A percentile compares a stretch with the other conserved stretches of the same genome.
These are phyloP conservation scores for Botrytis cinerea DNA, from an alignment of 2,329 filamentous ascomycete genomes.

Conservation along the genomic window DNA sequence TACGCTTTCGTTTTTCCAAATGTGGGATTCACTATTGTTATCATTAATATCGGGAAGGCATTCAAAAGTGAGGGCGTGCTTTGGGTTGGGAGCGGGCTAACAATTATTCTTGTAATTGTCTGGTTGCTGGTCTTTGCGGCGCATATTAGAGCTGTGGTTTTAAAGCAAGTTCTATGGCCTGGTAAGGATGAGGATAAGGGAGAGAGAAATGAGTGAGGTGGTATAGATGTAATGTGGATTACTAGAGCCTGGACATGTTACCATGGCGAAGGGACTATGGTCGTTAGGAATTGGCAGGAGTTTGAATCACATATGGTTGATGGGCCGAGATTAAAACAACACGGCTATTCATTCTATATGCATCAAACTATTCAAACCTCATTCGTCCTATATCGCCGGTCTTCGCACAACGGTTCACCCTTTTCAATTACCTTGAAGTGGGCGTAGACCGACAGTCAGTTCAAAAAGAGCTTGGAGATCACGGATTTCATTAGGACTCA, in stretches of 20 bases:
- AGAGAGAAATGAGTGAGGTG: conserved; percentile 35
- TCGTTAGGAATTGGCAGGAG: not conserved
- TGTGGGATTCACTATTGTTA: conserved; percentile 58
- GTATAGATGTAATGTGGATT: not conserved
- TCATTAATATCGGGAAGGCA: conserved; percentile 54
- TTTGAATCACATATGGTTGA: not conserved
- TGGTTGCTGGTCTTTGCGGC: conserved; percentile 38
- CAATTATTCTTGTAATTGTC: conserved; percentile 44
- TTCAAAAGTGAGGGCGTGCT: conserved; percentile 49
- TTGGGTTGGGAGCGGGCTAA: conserved; percentile 54
- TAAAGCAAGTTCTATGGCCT: conserved; percentile 42
- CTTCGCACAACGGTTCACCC: not conserved
- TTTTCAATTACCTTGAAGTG: not conserved
- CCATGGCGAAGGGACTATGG: not conserved
- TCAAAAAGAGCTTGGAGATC: not conserved
- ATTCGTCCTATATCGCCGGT: not conserved
- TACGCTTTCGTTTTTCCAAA: conserved; percentile 66
- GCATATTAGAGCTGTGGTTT: conserved; percentile 40
- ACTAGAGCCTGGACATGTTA: not conserved
- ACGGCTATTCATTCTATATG: not conserved
- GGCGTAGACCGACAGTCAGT: not conserved
- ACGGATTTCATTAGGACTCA: not conserved
- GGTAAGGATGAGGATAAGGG: conserved; percentile 43
- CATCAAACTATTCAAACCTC: not conserved
- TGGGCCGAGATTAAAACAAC: not conserved